Conservation (phyloP, 768 basidiomycete genomes). For the Mrakia frigida region DNA sequence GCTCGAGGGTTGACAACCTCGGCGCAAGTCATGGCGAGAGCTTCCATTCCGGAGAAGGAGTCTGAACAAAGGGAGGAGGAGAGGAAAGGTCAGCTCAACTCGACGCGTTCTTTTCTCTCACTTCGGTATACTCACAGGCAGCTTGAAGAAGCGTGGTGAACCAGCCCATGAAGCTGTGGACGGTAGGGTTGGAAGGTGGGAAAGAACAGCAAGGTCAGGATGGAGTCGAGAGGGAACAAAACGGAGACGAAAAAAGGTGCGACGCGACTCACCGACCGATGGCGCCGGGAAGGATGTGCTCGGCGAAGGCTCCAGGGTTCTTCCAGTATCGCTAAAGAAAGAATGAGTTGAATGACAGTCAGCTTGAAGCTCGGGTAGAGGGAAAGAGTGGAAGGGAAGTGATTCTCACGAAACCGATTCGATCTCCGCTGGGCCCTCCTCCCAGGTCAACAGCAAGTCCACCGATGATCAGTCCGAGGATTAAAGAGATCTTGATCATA, state of each 20-base stretch:
- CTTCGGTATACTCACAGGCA: background rate
- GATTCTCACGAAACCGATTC: constrained; percentile 47
- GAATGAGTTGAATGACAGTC: background rate
- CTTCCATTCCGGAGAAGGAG: constrained; percentile 72
- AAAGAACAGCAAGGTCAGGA: too few species aligned
- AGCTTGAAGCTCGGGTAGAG: background rate
- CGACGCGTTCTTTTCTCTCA: background rate
- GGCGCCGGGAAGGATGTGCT: constrained; percentile 22
- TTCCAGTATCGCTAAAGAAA: constrained; percentile 38
- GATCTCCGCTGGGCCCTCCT: constrained; percentile 55
- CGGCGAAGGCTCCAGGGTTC: constrained; percentile 37
- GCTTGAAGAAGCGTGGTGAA: constrained; percentile 37
- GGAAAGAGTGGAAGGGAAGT: too few species aligned
- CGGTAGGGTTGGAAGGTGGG: too few species aligned
- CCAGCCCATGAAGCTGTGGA: constrained; percentile 43
- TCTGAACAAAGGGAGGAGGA: constrained; percentile 37
- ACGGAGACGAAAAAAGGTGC: too few species aligned
- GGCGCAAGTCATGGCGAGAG: constrained; percentile 60
- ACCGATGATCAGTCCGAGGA: constrained; percentile 45
- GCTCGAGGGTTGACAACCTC: constrained; percentile 73
- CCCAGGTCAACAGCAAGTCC: constrained; percentile 57
- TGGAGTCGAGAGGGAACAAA: too few species aligned
- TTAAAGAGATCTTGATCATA: constrained; percentile 42
- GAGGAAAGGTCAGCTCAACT: background rate
- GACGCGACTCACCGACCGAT: constrained; percentile 7